These are phyloP conservation scores for Plasmopara muralis DNA, from an alignment of 352 stramenopile genomes.

Conservation along the genomic window DNA sequence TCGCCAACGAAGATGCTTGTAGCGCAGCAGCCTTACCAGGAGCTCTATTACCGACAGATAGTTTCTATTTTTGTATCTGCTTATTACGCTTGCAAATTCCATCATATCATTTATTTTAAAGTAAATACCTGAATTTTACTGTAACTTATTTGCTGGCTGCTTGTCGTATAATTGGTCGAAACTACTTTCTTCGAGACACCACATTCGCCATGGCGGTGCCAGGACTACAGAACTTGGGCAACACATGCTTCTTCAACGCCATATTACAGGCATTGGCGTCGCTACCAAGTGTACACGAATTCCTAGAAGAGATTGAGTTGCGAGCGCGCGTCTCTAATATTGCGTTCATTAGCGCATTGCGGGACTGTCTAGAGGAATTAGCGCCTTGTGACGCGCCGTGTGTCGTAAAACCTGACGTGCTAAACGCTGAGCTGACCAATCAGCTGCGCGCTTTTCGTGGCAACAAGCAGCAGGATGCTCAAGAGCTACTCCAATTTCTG, in stretches of 20 bases:
- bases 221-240: constrained; percentile 85
- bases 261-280: constrained; percentile 80
- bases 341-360: constrained; percentile 57
- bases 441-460: constrained; percentile 53
- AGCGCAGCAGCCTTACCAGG: no score
- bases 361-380: constrained; percentile 52
- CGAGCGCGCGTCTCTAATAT: constrained; percentile 31
- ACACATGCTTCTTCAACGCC: constrained; percentile 89
- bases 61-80: no score
- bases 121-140: no score
- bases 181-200: background rate
- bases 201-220: constrained; percentile 15
- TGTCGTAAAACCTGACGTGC: constrained; percentile 36
- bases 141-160: no score
- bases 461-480: constrained; percentile 82
- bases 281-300: constrained; percentile 61
- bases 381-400: constrained; percentile 26
- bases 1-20: no score
- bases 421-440: constrained; percentile 58
- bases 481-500: constrained; percentile 83
- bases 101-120: no score
- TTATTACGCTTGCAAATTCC: no score
- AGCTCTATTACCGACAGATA: no score
- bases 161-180: constrained; percentile 5
- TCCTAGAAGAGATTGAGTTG: constrained; percentile 55